Evolutionary conservation across 148 eudicot genomes (phyloP).

Genomic region (Mesembryanthemum crystallinum): DNA sequence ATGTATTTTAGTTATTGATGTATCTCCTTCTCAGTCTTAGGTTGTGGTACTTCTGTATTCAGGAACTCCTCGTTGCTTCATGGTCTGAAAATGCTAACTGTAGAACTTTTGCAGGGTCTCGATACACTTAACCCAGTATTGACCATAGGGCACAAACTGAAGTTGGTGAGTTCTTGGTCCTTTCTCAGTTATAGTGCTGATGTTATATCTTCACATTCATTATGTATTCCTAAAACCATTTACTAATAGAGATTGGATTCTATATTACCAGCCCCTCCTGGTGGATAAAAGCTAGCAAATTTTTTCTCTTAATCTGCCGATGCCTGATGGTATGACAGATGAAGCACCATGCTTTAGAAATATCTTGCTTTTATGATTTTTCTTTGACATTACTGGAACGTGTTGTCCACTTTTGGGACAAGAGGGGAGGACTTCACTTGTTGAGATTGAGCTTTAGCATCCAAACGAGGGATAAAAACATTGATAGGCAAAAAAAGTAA

Average conservation of each 20-base stretch:
- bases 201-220: not conserved
- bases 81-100: not conserved
- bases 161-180: constrained; percentile 45
- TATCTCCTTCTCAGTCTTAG: not conserved
- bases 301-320: not conserved
- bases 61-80: not conserved
- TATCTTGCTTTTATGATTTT: not conserved
- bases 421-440: not conserved
- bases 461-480: too few species aligned
- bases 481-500: too few species aligned
- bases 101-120: constrained; percentile 54
- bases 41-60: not conserved
- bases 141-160: constrained; percentile 57
- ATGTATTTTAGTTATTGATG: not conserved
- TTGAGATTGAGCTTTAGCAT: not conserved
- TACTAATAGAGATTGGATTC: too few species aligned
- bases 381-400: not conserved
- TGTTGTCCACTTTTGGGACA: not conserved
- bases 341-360: not conserved
- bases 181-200: not conserved
- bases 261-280: not conserved
- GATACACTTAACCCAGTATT: constrained; percentile 72
- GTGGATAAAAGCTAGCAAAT: not conserved
- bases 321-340: too few species aligned
- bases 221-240: too few species aligned